Evolutionary conservation across 2,329 filamentous ascomycete species (phyloP).

Genomic region (Phyllosticta ampelicida): DNA sequence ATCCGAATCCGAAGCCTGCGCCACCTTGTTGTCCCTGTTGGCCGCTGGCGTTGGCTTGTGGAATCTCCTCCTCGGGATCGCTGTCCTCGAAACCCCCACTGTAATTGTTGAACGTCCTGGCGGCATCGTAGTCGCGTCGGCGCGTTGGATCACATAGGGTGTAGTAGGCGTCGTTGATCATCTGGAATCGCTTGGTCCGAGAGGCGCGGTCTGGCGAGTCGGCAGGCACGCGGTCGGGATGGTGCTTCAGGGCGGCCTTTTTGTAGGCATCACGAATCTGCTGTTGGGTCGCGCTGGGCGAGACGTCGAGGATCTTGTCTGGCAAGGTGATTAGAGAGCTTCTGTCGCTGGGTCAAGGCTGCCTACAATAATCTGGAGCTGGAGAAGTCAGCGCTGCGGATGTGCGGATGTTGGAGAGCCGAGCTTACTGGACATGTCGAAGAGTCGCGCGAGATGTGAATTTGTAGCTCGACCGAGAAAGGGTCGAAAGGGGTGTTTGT

Average conservation of each 20-base stretch:
- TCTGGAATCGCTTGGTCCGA: constrained; percentile 81
- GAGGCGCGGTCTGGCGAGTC: constrained; percentile 72
- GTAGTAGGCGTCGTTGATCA: constrained; percentile 89
- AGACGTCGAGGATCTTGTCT: constrained; percentile 67
- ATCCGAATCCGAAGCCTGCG: constrained; percentile 23
- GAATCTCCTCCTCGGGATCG: constrained; percentile 41
- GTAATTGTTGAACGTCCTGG: constrained; percentile 47
- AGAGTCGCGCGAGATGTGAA: background rate
- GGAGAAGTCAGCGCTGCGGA: constrained; percentile 9
- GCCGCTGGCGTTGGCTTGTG: constrained; percentile 15
- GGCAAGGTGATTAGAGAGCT: constrained; percentile 15
- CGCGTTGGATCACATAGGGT: constrained; percentile 71
- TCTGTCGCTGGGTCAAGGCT: background rate
- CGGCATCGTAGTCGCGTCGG: constrained; percentile 73
- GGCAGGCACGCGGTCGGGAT: constrained; percentile 79
- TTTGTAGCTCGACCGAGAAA: no score
- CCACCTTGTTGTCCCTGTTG: constrained; percentile 13
- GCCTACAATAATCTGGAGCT: constrained; percentile 24
- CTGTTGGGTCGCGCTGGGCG: constrained; percentile 62
- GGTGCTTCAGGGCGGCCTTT: constrained; percentile 70
- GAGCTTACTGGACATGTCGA: constrained; percentile 11
- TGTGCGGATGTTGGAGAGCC: background rate
- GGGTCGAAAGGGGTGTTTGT: no score
- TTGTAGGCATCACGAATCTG: constrained; percentile 95
- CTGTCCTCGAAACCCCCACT: constrained; percentile 32